Evolutionary conservation across 1,284 basidiomycete species (phyloP).

Genomic region (Schizopora paradoxa): DNA sequence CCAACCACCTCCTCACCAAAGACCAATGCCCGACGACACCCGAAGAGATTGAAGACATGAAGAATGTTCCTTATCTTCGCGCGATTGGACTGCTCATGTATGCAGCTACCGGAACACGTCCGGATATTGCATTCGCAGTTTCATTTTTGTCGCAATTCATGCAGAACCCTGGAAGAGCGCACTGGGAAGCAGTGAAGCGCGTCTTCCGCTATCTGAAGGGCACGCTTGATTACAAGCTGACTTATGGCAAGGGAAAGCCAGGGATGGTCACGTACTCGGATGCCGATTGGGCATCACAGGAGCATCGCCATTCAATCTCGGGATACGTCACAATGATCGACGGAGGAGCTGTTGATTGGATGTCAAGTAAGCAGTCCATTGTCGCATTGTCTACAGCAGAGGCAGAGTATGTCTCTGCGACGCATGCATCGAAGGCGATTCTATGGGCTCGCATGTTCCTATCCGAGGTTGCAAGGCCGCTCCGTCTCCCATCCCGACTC

Average conservation of each 20-base stretch:
- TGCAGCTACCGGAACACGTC: conserved; percentile 26
- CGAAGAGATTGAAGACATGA: conserved; percentile 24
- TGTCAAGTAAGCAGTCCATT: conserved; percentile 15
- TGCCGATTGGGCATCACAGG: conserved; percentile 17
- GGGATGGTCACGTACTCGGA: conserved; percentile 15
- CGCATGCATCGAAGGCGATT: conserved; percentile 21
- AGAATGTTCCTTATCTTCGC: conserved; percentile 25
- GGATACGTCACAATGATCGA: conserved; percentile 18
- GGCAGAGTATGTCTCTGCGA: conserved; percentile 17
- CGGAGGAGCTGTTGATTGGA: conserved; percentile 19
- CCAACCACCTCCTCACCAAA: conserved; percentile 13
- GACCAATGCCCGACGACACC: conserved; percentile 22
- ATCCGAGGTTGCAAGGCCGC: conserved; percentile 10
- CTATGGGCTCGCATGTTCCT: conserved; percentile 23
- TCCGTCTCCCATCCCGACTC: conserved; percentile 14
- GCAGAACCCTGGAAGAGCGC: conserved; percentile 10
- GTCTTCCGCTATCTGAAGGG: conserved; percentile 17
- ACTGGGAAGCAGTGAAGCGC: conserved; percentile 17
- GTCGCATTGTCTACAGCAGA: conserved; percentile 19
- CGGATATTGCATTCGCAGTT: conserved; percentile 18
- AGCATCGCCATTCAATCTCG: conserved; percentile 17
- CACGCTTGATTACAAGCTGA: conserved; percentile 7
- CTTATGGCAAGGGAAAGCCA: conserved; percentile 1
- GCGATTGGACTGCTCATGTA: conserved; percentile 31
- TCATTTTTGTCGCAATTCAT: conserved; percentile 14